Base-by-base conservation (phyloP, 2,329 filamentous ascomycete genomes). In the Venturia aucupariae region DNA sequence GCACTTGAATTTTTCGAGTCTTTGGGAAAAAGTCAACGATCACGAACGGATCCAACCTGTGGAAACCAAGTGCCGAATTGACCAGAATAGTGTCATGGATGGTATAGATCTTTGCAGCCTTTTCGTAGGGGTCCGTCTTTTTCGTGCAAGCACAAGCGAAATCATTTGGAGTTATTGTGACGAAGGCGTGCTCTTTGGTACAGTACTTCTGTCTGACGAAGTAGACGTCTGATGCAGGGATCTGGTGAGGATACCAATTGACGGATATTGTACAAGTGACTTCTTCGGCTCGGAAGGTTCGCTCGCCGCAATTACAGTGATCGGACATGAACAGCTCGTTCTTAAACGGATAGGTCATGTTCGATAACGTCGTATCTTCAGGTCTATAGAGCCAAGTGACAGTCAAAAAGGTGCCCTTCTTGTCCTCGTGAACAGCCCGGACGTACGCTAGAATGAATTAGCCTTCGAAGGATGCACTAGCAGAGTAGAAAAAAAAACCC, bases 251-350 rank as follows among this genome's bases (percentile, higher is more conserved):
- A 74, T 84, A 86, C 66, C 75, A 80, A 2, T 83, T 79, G 0
- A 92, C 80, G 0, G 78, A 67, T 48, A 88, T 82, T 1, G 82
- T 82, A 0, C 78, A 79, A 0, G 85, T 69, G 0, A 92, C 77
- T 41, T 90, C 81, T 0, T 80, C 73, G 0, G 81, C 79, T 0
- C 77, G 68, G 3, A 90, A 78, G 35, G 80, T 79, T 0, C 75
- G 71, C 22, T 82, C 78, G 0, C 76, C 72, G 67, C 90, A 94
- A 0, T 86, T 88, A 74, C 90, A 93, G 65, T 92, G 85, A 61
- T 91, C 84, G 0, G 86, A 90, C 0, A 93, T 74, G 67, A 94
- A 94, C 0, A 94, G 74, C 73, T 95, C 90, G 62, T 92, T 89
- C 0, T 75, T 67, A 73, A 84, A 86, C 0, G 87, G 87, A 68